phyloP scores from a whole-genome alignment of 371 early-diverging fungal genomes.

The Umbelopsis sp. region DNA sequence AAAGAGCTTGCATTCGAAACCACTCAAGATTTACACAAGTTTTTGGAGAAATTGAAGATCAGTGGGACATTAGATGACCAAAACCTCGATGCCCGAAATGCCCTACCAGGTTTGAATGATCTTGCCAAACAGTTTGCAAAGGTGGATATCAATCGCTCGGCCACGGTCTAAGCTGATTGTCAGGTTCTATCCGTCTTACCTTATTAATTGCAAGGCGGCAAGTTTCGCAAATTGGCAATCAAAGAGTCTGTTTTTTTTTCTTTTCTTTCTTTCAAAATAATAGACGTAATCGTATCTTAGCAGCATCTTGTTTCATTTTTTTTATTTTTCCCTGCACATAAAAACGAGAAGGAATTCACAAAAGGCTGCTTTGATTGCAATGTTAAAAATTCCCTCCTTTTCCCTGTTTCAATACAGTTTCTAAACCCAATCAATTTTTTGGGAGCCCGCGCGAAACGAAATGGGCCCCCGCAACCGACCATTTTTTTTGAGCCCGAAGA shows the following conservation, averaged over 20 bases:
- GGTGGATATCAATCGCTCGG: slow-evolving; percentile 74
- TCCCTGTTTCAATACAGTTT: slow-evolving; percentile 12
- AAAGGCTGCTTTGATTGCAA: too few species aligned
- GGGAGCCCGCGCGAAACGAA: not conserved
- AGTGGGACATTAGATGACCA: slow-evolving; percentile 23
- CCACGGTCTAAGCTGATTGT: slow-evolving; percentile 7
- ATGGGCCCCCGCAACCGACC: slow-evolving; percentile 14
- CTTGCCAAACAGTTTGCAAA: slow-evolving; percentile 65
- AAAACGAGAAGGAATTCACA: too few species aligned
- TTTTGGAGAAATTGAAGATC: slow-evolving; percentile 43
- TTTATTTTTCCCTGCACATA: too few species aligned
- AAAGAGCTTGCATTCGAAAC: slow-evolving; percentile 57
- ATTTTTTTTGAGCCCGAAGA: slow-evolving; percentile 15
- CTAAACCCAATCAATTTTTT: slow-evolving; percentile 14
- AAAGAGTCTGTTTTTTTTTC: too few species aligned
- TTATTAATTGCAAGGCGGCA: too few species aligned
- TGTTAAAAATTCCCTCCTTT: not conserved
- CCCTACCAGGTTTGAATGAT: slow-evolving; percentile 51
- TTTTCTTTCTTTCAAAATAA: too few species aligned
- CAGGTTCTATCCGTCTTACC: not conserved
- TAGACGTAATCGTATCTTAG: too few species aligned
- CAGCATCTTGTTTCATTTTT: too few species aligned
- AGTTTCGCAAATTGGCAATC: too few species aligned
- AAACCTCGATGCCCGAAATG: slow-evolving; percentile 59
- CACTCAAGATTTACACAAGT: slow-evolving; percentile 44